Evolutionary conservation across 2,329 filamentous ascomycete genomes (phyloP).

Genomic region (Ceratocystis huliohia): DNA sequence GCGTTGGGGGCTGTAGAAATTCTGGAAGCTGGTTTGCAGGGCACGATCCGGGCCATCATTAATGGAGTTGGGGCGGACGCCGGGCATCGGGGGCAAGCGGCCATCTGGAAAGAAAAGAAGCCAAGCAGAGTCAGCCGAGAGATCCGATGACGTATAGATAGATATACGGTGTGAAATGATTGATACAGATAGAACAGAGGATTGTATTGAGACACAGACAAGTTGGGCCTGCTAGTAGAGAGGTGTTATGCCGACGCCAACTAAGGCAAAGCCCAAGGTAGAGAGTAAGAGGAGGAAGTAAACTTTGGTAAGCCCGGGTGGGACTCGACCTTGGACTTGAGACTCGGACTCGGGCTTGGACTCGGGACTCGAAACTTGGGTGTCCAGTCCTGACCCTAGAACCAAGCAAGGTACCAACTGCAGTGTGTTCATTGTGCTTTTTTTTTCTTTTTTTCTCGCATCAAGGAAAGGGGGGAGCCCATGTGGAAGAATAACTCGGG

Average conservation of each 20-base stretch:
- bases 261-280: constrained; percentile 1
- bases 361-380: not conserved
- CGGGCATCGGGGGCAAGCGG: constrained; percentile 39
- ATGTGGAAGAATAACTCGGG: not conserved
- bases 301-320: not conserved
- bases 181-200: constrained; percentile 4
- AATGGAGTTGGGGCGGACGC: constrained; percentile 67
- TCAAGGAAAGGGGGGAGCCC: not conserved
- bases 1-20: constrained; percentile 86
- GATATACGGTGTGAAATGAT: not conserved
- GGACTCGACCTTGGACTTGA: not conserved
- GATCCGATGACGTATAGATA: constrained; percentile 3
- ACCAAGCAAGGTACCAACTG: constrained; percentile 7
- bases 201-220: constrained; percentile 17
- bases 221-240: not conserved
- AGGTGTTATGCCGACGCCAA: not conserved
- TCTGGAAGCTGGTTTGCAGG: constrained; percentile 49
- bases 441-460: not conserved
- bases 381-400: not conserved
- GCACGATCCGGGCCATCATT: constrained; percentile 59
- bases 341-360: not conserved
- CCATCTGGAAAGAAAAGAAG: constrained; percentile 42
- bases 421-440: not conserved
- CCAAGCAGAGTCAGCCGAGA: constrained; percentile 8
- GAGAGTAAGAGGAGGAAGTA: constrained; percentile 9